These are phyloP conservation scores for Solanum hybrid DNA, from an alignment of 305 asterid species.

Conservation along the genomic window DNA sequence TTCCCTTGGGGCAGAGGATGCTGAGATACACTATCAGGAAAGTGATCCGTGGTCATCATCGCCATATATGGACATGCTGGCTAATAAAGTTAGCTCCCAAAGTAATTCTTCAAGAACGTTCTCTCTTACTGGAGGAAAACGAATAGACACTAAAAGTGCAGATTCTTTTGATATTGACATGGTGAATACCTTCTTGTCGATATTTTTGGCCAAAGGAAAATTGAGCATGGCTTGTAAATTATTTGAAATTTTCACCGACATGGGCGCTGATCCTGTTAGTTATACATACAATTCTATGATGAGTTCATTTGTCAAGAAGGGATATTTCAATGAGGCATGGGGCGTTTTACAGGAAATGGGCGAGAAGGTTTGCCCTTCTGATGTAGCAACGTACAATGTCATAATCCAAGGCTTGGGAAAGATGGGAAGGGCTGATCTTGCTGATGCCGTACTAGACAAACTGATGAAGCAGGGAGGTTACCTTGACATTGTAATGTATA, in stretches of 20 bases:
- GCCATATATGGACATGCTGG: slow-evolving; percentile 80
- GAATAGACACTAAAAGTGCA: slow-evolving; percentile 51
- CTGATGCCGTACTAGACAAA: slow-evolving; percentile 62
- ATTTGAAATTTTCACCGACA: slow-evolving; percentile 62
- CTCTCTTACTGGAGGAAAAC: slow-evolving; percentile 46
- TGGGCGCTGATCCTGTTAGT: slow-evolving; percentile 57
- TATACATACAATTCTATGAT: slow-evolving; percentile 87
- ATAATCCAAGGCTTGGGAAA: slow-evolving; percentile 81
- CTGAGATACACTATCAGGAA: slow-evolving; percentile 16
- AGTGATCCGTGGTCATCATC: slow-evolving; percentile 89
- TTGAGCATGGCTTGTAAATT: slow-evolving; percentile 85
- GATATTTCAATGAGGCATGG: slow-evolving; percentile 85
- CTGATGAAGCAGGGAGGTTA: slow-evolving; percentile 68
- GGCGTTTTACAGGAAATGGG: slow-evolving; percentile 67
- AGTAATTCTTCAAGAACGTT: slow-evolving; percentile 20
- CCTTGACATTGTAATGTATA: slow-evolving; percentile 90
- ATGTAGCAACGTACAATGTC: slow-evolving; percentile 73
- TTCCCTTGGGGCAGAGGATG: slow-evolving; percentile 12
- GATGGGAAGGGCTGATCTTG: slow-evolving; percentile 91
- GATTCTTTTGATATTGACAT: slow-evolving; percentile 76
- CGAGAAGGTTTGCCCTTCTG: slow-evolving; percentile 53
- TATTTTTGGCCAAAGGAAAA: slow-evolving; percentile 79
- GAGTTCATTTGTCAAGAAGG: slow-evolving; percentile 85
- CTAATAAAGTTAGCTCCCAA: slow-evolving; percentile 30
- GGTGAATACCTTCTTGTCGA: slow-evolving; percentile 83